A percentile compares a stretch with the other conserved stretches of the same genome.
phyloP scores from a whole-genome alignment of 371 early-diverging fungal species.

The Lichtheimia ornata region DNA sequence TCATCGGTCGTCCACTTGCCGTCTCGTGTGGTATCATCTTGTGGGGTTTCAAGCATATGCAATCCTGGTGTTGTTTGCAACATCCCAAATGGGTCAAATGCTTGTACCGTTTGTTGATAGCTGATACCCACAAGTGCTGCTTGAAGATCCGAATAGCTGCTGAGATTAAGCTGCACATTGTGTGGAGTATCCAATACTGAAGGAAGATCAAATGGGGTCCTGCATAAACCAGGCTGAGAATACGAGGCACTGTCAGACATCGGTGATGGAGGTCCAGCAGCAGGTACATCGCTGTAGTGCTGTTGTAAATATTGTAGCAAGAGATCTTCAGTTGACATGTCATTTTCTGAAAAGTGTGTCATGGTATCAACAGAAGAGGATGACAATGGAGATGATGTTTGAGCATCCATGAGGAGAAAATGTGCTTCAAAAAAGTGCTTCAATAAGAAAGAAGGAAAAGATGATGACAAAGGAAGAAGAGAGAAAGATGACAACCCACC shows the following conservation, averaged over 20 bases:
- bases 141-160: slow-evolving; percentile 16
- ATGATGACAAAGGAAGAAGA: not conserved
- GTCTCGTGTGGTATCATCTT: not conserved
- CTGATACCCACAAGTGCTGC: slow-evolving; percentile 1
- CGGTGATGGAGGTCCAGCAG: not conserved
- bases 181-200: not conserved
- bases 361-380: no score
- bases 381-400: no score
- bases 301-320: slow-evolving; percentile 7
- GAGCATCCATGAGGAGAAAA: no score
- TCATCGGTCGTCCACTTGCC: slow-evolving; percentile 8
- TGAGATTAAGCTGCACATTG: slow-evolving; percentile 7
- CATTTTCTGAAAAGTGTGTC: not conserved
- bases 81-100: not conserved
- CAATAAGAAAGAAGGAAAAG: not conserved
- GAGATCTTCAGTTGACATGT: slow-evolving; percentile 7
- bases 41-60: no score
- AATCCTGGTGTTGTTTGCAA: not conserved
- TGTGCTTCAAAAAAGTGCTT: not conserved
- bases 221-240: not conserved
- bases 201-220: not conserved
- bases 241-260: not conserved
- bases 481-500: not conserved
- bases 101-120: not conserved
- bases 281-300: not conserved